These are phyloP conservation scores for Lactarius hengduanensis DNA, from an alignment of 768 basidiomycete species.

Conservation along the genomic window DNA sequence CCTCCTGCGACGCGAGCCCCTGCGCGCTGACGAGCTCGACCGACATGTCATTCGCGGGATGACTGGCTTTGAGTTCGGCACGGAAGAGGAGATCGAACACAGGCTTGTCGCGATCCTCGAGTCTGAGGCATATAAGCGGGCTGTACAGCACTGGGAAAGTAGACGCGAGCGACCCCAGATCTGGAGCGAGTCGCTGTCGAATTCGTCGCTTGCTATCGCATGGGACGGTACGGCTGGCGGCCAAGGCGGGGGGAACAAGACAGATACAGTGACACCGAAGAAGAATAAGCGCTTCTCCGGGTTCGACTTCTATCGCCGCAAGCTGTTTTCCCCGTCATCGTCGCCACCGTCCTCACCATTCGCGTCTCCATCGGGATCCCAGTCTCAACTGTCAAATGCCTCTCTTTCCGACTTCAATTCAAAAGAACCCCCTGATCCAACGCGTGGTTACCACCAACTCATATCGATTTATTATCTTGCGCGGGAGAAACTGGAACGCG, in stretches of 20 bases:
- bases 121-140: conserved; percentile 71
- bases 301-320: conserved; percentile 91
- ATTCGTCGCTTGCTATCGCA: conserved; percentile 67
- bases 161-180: conserved; percentile 45
- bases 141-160: conserved; percentile 77
- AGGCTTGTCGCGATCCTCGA: conserved; percentile 70
- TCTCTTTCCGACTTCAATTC: conserved; percentile 44
- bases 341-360: conserved; percentile 54
- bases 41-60: conserved; percentile 82
- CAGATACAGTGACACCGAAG: conserved; percentile 38
- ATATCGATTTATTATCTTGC: conserved; percentile 97
- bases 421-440: conserved; percentile 70
- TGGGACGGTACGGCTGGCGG: conserved; percentile 48
- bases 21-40: conserved; percentile 87
- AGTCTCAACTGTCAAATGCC: conserved; percentile 51
- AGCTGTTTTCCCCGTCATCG: conserved; percentile 64
- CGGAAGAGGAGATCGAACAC: conserved; percentile 80
- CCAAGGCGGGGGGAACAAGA: conserved; percentile 28
- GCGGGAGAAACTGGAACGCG: conserved; percentile 92
- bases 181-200: conserved; percentile 61
- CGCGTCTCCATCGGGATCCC: conserved; percentile 60
- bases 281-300: conserved; percentile 89
- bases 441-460: conserved; percentile 89
- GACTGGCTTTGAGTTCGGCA: conserved; percentile 96
- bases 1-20: conserved; percentile 84